Evolutionary conservation across 2,329 filamentous ascomycete genomes (phyloP).

Genomic region (Claviceps maximensis): DNA sequence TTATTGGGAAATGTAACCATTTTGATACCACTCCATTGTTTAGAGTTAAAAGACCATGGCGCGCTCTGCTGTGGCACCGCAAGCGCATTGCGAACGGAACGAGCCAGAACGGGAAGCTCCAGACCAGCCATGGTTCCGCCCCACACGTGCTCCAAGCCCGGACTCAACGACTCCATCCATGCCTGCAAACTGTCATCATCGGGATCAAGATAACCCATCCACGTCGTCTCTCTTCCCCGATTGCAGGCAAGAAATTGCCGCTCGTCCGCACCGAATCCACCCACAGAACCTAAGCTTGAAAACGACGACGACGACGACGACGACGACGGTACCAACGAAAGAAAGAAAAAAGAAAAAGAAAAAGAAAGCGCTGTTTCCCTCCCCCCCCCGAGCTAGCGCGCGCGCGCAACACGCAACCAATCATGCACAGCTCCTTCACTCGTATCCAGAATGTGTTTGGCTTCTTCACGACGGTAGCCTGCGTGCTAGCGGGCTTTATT

Average conservation of each 20-base stretch:
- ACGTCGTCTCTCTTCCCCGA: not conserved
- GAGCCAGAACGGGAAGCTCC: too few relatives aligned
- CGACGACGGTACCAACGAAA: too few relatives aligned
- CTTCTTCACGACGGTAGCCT: slow-evolving; percentile 92
- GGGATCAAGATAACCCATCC: not conserved
- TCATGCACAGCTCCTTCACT: slow-evolving; percentile 78
- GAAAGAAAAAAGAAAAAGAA: too few relatives aligned
- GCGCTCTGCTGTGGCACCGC: too few relatives aligned
- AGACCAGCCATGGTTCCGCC: not conserved
- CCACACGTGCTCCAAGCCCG: not conserved
- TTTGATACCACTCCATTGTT: not conserved
- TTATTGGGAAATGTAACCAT: not conserved
- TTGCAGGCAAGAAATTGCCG: too few relatives aligned
- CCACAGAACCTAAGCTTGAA: too few relatives aligned
- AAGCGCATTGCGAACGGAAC: too few relatives aligned
- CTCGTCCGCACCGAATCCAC: too few relatives aligned
- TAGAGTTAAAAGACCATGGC: too few relatives aligned
- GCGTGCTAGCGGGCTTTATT: slow-evolving; percentile 65
- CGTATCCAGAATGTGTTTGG: slow-evolving; percentile 88
- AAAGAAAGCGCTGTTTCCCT: too few relatives aligned
- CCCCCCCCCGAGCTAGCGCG: too few relatives aligned
- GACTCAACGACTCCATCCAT: not conserved
- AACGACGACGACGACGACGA: too few relatives aligned
- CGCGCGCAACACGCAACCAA: slow-evolving; percentile 10
- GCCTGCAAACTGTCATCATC: not conserved